A percentile compares a stretch with the other conserved stretches of the same genome.
Evolutionary conservation across 371 early-diverging fungal species (phyloP).

Genomic region (Apophysomyces trapeziformis): DNA sequence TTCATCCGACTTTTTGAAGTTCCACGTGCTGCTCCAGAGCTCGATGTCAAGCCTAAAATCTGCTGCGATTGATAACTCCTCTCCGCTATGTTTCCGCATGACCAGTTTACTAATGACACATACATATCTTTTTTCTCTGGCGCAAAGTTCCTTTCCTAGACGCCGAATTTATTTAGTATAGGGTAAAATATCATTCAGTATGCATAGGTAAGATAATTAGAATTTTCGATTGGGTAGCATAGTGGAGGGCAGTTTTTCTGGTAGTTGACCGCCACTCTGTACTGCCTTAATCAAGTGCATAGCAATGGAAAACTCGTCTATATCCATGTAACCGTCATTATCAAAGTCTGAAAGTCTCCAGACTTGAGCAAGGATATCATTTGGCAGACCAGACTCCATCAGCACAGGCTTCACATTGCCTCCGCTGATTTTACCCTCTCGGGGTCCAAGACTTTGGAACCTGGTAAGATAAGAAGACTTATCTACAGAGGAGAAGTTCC

Average conservation of each 20-base stretch:
- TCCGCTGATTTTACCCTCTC: constrained; percentile 69
- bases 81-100: no score
- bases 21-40: no score
- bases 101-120: no score
- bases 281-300: constrained; percentile 66
- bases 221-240: constrained; percentile 53
- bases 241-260: constrained; percentile 55
- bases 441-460: constrained; percentile 57
- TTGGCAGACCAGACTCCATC: constrained; percentile 64
- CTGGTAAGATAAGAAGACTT: constrained; percentile 43
- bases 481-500: constrained; percentile 64
- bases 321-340: constrained; percentile 70
- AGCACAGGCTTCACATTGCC: constrained; percentile 61
- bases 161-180: neutral
- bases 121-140: no score
- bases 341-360: constrained; percentile 77
- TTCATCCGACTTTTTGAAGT: no score
- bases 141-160: no score
- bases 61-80: no score
- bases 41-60: no score
- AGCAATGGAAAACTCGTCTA: constrained; percentile 72
- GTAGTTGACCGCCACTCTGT: constrained; percentile 57
- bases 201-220: constrained; percentile 21
- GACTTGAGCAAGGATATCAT: constrained; percentile 62
- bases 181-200: neutral